These are phyloP conservation scores for Tolypocladium nubicola DNA, from an alignment of 2,329 filamentous ascomycete genomes.

Conservation along the genomic window DNA sequence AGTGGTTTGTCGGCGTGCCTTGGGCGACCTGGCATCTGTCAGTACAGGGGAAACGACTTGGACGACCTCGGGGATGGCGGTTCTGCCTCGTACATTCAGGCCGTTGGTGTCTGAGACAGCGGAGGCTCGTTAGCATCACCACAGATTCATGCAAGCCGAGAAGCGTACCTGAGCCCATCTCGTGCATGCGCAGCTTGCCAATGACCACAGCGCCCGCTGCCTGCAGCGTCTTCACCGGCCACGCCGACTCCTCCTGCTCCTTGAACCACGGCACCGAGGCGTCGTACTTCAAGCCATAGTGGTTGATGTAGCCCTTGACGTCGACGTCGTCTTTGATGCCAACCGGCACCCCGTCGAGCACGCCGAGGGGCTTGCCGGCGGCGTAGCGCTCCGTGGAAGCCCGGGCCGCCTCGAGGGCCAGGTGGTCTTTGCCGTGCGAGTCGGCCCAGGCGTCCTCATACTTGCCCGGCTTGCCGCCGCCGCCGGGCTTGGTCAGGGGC, in stretches of 20 bases:
- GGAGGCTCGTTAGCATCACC: not conserved
- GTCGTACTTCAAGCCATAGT: slow-evolving; percentile 52
- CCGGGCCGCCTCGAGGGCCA: slow-evolving; percentile 56
- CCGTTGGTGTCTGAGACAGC: slow-evolving; percentile 57
- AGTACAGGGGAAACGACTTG: slow-evolving; percentile 1
- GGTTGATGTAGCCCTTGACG: slow-evolving; percentile 58
- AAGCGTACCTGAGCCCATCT: slow-evolving; percentile 54
- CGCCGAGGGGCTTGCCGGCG: slow-evolving; percentile 50
- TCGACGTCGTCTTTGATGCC: slow-evolving; percentile 76
- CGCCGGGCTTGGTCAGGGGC: slow-evolving; percentile 55
- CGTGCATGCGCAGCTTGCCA: slow-evolving; percentile 73
- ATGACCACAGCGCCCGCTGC: slow-evolving; percentile 66
- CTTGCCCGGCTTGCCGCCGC: slow-evolving; percentile 34
- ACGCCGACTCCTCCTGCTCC: slow-evolving; percentile 45
- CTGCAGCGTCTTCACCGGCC: slow-evolving; percentile 61
- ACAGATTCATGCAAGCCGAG: not conserved
- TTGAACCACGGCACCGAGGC: slow-evolving; percentile 40
- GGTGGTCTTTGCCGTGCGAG: slow-evolving; percentile 43
- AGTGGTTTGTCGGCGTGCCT: slow-evolving; percentile 69
- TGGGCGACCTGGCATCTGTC: slow-evolving; percentile 44
- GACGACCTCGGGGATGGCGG: not conserved
- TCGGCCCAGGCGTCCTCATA: slow-evolving; percentile 69
- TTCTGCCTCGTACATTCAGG: slow-evolving; percentile 47
- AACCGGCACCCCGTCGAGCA: slow-evolving; percentile 74
- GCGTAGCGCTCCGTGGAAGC: slow-evolving; percentile 66